A percentile compares a stretch with the other conserved stretches of the same genome.
Evolutionary conservation across 228 moss, liverwort and hornwort species (phyloP).

Genomic region (Sphagnum magellanicum): DNA sequence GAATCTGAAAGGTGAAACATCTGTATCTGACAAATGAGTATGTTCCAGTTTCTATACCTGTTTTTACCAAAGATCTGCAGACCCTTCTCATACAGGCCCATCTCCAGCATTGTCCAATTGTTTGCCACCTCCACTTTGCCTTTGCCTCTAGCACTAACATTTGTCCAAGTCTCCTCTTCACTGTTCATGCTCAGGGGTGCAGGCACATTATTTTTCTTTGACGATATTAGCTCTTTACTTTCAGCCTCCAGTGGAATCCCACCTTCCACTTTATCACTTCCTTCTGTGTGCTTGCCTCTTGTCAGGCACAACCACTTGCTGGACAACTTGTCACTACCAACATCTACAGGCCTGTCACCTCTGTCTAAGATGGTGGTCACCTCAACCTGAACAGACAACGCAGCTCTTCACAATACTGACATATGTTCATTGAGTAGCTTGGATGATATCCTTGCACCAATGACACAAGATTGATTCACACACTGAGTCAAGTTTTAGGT

Average conservation of each 20-base stretch:
- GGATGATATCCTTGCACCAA: background rate
- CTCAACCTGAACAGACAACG: background rate
- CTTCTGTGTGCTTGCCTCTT: background rate
- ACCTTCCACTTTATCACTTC: too few species aligned
- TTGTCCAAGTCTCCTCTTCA: background rate
- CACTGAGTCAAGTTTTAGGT: too few species aligned
- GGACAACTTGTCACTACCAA: background rate
- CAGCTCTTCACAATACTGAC: too few species aligned
- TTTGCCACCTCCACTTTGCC: background rate
- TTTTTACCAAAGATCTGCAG: constrained; percentile 43
- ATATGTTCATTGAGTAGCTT: background rate
- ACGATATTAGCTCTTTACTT: too few species aligned
- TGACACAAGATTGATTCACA: too few species aligned
- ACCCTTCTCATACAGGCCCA: constrained; percentile 42
- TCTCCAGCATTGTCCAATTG: constrained; percentile 37
- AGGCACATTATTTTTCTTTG: too few species aligned
- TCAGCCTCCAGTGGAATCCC: too few species aligned
- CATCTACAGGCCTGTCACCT: constrained; percentile 1
- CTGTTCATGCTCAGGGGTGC: too few species aligned
- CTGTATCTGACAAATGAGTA: background rate
- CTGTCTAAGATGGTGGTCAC: background rate
- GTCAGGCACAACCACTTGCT: constrained; percentile 1
- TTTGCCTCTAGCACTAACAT: constrained; percentile 2
- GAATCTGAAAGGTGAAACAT: too few species aligned
- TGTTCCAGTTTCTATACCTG: constrained; percentile 15